These are phyloP conservation scores for Austroboletus niveus DNA, from an alignment of 1,284 basidiomycete genomes.

Conservation along the genomic window DNA sequence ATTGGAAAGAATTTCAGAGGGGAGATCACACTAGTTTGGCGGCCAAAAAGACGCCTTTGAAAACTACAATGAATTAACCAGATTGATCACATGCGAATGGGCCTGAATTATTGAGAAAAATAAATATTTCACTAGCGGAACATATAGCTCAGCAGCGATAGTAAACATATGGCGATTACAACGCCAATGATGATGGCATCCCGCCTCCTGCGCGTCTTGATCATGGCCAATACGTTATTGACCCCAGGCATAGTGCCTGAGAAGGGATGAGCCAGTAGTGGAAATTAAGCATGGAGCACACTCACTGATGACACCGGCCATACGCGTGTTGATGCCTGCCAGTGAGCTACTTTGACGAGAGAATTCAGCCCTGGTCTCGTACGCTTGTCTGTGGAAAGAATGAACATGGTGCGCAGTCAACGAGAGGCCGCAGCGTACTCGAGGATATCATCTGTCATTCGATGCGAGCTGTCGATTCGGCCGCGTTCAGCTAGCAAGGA, in stretches of 20 bases:
- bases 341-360: conserved; percentile 78
- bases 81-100: not conserved
- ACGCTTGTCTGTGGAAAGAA: conserved; percentile 76
- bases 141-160: conserved; percentile 80
- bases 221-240: conserved; percentile 89
- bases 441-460: conserved; percentile 92
- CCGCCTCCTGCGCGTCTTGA: conserved; percentile 84
- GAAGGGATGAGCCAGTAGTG: not conserved
- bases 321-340: conserved; percentile 76
- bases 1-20: conserved; percentile 60
- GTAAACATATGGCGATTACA: conserved; percentile 80
- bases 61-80: not conserved
- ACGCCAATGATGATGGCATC: conserved; percentile 90
- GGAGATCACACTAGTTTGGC: conserved; percentile 40
- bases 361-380: conserved; percentile 96
- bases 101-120: conserved; percentile 3
- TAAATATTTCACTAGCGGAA: conserved; percentile 39
- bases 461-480: conserved; percentile 88
- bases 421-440: conserved; percentile 52
- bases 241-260: conserved; percentile 89
- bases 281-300: not conserved
- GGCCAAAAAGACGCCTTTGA: not conserved
- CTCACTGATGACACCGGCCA: conserved; percentile 81
- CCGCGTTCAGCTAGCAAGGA: conserved; percentile 85
- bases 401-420: conserved; percentile 10